Conservation (phyloP, 768 basidiomycete species). For the Phylloporus arenicola region DNA sequence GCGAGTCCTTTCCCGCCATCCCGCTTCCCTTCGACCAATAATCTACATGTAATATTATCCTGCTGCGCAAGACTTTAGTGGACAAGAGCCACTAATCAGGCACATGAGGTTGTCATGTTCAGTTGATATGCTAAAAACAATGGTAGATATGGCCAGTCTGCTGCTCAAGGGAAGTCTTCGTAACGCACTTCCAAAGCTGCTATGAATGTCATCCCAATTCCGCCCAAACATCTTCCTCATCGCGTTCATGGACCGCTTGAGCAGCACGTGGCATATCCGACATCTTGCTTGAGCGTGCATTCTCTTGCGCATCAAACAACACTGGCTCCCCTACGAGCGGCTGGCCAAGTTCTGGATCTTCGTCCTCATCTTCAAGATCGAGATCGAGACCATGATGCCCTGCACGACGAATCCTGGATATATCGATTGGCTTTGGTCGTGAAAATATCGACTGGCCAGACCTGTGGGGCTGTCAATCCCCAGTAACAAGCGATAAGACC, state of each 20-base stretch:
- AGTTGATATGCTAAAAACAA: not conserved
- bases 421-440: slow-evolving; percentile 80
- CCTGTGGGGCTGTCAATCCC: slow-evolving; percentile 34
- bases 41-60: slow-evolving; percentile 25
- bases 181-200: slow-evolving; percentile 2
- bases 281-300: slow-evolving; percentile 26
- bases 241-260: slow-evolving; percentile 50
- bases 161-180: not conserved
- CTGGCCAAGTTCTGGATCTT: slow-evolving; percentile 45
- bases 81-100: not conserved
- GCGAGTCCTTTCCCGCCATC: not conserved
- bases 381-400: slow-evolving; percentile 61
- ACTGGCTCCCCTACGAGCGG: slow-evolving; percentile 57
- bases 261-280: slow-evolving; percentile 59
- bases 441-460: slow-evolving; percentile 89
- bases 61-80: not conserved
- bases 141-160: not conserved
- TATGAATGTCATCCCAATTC: slow-evolving; percentile 40
- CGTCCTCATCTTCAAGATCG: slow-evolving; percentile 63
- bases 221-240: slow-evolving; percentile 69
- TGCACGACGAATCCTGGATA: slow-evolving; percentile 61
- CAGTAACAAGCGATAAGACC: not conserved
- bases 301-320: slow-evolving; percentile 56
- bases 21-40: slow-evolving; percentile 12
- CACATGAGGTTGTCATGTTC: not conserved